phyloP scores from a whole-genome alignment of 2,329 filamentous ascomycete species.

The Arthrobotrys conoides region DNA sequence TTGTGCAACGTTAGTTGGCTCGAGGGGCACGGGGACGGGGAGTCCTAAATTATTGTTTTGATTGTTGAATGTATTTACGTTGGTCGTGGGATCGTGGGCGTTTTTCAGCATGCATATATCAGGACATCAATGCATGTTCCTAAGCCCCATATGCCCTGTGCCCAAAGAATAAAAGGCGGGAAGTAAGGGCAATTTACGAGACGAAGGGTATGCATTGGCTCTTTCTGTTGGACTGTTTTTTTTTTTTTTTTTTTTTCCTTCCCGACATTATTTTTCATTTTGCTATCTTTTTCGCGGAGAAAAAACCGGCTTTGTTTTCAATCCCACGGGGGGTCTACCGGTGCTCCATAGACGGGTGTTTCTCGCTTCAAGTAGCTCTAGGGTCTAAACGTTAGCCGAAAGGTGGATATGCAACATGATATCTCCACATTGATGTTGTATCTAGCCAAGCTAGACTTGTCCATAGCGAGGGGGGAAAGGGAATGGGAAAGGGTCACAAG shows the following conservation, averaged over 20 bases:
- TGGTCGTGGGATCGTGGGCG: conserved; percentile 26
- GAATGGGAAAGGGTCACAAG: conserved; percentile 54
- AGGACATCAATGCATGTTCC: conserved; percentile 52
- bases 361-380: conserved; percentile 38
- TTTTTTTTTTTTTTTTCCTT: neutral
- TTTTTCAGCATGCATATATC: conserved; percentile 50
- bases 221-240: conserved; percentile 1
- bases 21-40: neutral
- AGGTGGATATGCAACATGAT: conserved; percentile 37
- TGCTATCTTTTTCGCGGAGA: conserved; percentile 12
- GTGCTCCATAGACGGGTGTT: conserved; percentile 33
- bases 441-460: conserved; percentile 39
- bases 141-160: conserved; percentile 32
- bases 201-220: neutral
- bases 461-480: conserved; percentile 16
- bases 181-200: conserved; percentile 30
- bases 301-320: neutral
- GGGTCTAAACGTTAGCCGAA: conserved; percentile 38
- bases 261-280: neutral
- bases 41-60: conserved; percentile 6
- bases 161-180: conserved; percentile 23
- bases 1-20: conserved; percentile 54
- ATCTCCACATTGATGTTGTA: conserved; percentile 43
- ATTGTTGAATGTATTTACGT: conserved; percentile 32
- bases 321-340: conserved; percentile 22